These are phyloP conservation scores for Colletotrichum aenigma DNA, from an alignment of 2,329 filamentous ascomycete genomes.

Conservation along the genomic window DNA sequence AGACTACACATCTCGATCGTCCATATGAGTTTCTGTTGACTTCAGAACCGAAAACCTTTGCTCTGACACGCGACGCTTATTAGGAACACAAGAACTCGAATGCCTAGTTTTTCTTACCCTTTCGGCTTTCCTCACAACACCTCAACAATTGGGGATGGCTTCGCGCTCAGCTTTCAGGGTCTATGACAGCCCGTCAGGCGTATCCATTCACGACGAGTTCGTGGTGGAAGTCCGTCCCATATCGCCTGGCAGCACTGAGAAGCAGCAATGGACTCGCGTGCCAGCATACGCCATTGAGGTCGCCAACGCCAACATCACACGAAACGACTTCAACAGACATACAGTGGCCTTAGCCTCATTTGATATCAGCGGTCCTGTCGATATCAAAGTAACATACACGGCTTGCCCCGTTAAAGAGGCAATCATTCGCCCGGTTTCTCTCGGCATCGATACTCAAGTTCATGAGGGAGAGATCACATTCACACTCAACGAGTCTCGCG, in stretches of 20 bases:
- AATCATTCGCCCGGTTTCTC: neutral
- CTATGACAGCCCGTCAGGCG: neutral
- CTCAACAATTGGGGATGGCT: neutral
- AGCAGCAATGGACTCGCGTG: neutral
- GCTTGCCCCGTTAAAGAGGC: neutral
- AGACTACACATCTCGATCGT: neutral
- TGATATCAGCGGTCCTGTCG: neutral
- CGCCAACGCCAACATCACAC: neutral
- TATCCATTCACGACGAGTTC: neutral
- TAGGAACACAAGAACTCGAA: neutral
- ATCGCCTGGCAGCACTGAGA: neutral
- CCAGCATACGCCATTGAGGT: neutral
- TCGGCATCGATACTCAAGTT: neutral
- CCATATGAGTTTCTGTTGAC: neutral
- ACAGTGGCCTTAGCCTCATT: neutral
- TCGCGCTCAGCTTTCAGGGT: neutral
- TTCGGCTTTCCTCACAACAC: neutral
- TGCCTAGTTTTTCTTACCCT: neutral
- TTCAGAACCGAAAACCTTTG: fast-evolving
- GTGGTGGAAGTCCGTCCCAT: neutral
- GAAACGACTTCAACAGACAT: neutral
- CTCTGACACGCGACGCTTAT: neutral
- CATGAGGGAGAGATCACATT: neutral
- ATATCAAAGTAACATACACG: neutral
- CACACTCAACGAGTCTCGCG: neutral